These are phyloP conservation scores for Penicillium brasilianum DNA, from an alignment of 2,329 filamentous ascomycete genomes.

Conservation along the genomic window DNA sequence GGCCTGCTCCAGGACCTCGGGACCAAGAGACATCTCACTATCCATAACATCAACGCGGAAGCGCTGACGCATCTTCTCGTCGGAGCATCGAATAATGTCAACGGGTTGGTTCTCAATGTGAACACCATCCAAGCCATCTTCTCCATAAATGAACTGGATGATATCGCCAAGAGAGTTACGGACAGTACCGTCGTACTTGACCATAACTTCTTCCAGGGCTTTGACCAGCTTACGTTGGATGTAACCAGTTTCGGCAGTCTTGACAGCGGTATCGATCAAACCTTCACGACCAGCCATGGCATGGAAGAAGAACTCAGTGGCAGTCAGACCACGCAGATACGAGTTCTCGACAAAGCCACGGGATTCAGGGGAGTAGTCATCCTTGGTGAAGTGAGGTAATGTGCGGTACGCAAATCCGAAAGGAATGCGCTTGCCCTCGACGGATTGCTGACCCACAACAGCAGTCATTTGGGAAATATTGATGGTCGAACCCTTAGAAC, in stretches of 20 bases:
- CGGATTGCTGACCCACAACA: conserved; percentile 95
- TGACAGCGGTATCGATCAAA: conserved; percentile 99
- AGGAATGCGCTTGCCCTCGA: conserved; percentile 97
- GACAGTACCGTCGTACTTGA: conserved; percentile 96
- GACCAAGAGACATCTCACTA: conserved; percentile 63
- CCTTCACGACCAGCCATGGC: conserved; percentile 99
- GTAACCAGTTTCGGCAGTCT: conserved; percentile 98
- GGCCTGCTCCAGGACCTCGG: conserved; percentile 81
- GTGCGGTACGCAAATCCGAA: conserved; percentile 99
- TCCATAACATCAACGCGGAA: conserved; percentile 90
- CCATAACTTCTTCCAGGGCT: conserved; percentile 95
- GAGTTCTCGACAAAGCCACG: conserved; percentile 99
- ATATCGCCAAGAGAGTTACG: conserved; percentile 96
- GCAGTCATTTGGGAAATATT: conserved; percentile 99
- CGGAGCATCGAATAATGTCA: conserved; percentile 81
- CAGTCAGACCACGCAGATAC: conserved; percentile 92
- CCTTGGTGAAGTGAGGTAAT: conserved; percentile 96
- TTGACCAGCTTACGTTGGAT: conserved; percentile 98
- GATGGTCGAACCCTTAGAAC: conserved; percentile 98
- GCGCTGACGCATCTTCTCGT: conserved; percentile 75
- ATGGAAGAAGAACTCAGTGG: conserved; percentile 98
- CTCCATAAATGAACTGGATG: conserved; percentile 95
- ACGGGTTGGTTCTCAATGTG: conserved; percentile 92
- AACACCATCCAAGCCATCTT: conserved; percentile 92
- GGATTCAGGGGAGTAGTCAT: conserved; percentile 96